Base-by-base conservation (phyloP, 306 rosid genomes). In the Casuarina equisetifolia region DNA sequence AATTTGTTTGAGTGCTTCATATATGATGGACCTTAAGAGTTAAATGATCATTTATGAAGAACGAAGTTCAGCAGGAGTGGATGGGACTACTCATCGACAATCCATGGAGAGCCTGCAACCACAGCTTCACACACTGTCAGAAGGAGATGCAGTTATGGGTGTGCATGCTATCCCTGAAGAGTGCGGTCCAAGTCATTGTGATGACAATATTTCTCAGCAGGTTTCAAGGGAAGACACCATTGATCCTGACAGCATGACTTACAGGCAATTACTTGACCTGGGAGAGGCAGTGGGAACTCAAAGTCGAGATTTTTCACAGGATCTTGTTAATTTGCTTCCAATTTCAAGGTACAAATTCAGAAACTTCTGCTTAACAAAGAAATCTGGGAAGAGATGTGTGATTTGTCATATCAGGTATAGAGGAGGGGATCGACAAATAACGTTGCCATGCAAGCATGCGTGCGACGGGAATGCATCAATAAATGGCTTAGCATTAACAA, bases 401-500 rank as follows among this genome's bases (percentile, higher is more conserved):
- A 81, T 94, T 72, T 94, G 98, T 83, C 97, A 91, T 87, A 92
- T 87, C 93, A 85, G 90, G 80, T 94, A 94, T 74, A 90, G 85
- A 89, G 84, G 93, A 84, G 96, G 98, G 9, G 91, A 88, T 75
- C 87, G 81, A 79, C 98, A 89, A 85, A 94, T 85, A 51, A 94
- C 86, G 80, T 86, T 94, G 80, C 96, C 98, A 35, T 91, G 97
- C 91, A 88, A 83, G 76, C 98, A 94, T 85, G 79, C 85, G 46
- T 94, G 91, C 82, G 97, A 94, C 69, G 91, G 51, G 89, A 86
- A 69, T 91, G 98, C 94, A 89, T 94, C 78, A 81, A 91, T 76
- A 94, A 92, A 82, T 94, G 98, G 98, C 98, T 94, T 40, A 72
- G 86, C 90, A 91, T 94, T 77, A 94, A 88, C 91, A 94, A 94